These are phyloP conservation scores for Rhynchospora tenuis DNA, from an alignment of 176 grass and related monocot genomes.

Conservation along the genomic window DNA sequence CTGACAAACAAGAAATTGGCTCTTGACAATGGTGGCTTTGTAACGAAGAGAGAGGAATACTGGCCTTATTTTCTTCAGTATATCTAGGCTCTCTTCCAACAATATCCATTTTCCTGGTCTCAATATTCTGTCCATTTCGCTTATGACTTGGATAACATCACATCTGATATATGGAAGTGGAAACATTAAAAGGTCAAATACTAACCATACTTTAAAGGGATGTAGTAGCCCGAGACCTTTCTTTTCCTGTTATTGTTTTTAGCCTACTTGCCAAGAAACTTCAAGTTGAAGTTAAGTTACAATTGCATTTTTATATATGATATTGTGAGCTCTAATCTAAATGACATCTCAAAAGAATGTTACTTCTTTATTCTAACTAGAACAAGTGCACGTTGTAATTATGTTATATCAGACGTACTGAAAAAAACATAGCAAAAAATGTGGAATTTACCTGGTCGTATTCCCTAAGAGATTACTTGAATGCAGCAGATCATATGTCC, in stretches of 20 bases:
- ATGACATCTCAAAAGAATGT: background rate
- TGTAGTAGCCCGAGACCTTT: background rate
- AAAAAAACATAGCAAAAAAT: background rate
- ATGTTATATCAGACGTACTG: background rate
- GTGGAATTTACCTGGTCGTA: constrained; percentile 43
- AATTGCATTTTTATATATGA: background rate
- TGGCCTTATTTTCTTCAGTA: constrained; percentile 53
- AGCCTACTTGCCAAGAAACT: background rate
- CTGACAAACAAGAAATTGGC: constrained; percentile 62
- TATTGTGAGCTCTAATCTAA: background rate
- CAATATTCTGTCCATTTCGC: constrained; percentile 80
- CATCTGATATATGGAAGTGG: constrained; percentile 46
- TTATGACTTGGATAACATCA: constrained; percentile 53
- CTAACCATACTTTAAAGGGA: background rate
- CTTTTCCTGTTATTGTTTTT: background rate
- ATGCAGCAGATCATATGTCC: constrained; percentile 90
- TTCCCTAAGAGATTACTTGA: constrained; percentile 53
- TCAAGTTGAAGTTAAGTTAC: background rate
- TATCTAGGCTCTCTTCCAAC: constrained; percentile 46
- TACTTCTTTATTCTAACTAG: background rate
- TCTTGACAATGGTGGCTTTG: constrained; percentile 43
- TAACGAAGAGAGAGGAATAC: constrained; percentile 68
- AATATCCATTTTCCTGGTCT: constrained; percentile 82
- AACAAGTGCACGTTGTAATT: background rate
- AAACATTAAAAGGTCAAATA: constrained; percentile 8